A percentile compares a stretch with the other conserved stretches of the same genome.
phyloP scores from a whole-genome alignment of 2,329 filamentous ascomycete genomes.

The Scytalidium lignicola region DNA sequence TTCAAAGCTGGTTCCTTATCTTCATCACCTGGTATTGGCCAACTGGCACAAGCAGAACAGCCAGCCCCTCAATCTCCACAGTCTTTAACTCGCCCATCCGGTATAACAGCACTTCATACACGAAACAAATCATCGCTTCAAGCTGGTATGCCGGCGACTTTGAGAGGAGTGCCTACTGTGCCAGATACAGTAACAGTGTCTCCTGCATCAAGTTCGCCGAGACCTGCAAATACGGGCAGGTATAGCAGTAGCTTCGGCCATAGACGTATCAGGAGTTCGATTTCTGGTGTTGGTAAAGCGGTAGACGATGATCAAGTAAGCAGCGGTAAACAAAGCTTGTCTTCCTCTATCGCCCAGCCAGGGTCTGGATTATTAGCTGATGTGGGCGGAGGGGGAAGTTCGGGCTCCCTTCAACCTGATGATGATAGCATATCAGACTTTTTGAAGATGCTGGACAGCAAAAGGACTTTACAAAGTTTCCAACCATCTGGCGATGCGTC shows the following conservation, averaged over 20 bases:
- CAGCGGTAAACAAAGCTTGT: conserved; percentile 73
- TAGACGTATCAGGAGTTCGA: conserved; percentile 71
- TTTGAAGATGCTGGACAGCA: conserved; percentile 79
- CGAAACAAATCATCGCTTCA: conserved; percentile 69
- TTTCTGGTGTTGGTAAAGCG: conserved; percentile 61
- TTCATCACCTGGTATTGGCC: conserved; percentile 62
- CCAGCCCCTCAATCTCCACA: conserved; percentile 48
- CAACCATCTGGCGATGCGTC: conserved; percentile 64
- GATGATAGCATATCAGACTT: conserved; percentile 94
- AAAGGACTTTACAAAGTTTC: conserved; percentile 80
- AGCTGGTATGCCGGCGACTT: conserved; percentile 68
- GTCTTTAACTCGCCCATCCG: conserved; percentile 44
- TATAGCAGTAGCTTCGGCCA: conserved; percentile 96
- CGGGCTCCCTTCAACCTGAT: conserved; percentile 66
- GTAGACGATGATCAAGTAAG: conserved; percentile 70
- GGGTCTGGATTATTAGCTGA: conserved; percentile 77
- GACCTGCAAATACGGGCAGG: conserved; percentile 69
- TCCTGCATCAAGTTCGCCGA: conserved; percentile 70
- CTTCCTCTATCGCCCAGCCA: conserved; percentile 65
- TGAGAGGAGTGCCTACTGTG: conserved; percentile 57
- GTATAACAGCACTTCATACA: conserved; percentile 48
- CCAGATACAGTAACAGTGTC: conserved; percentile 58
- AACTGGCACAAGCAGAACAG: conserved; percentile 18
- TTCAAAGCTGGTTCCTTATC: conserved; percentile 97
- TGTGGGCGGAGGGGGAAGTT: conserved; percentile 58